phyloP scores from a whole-genome alignment of 2,329 filamentous ascomycete genomes.

The Venturia asperata region DNA sequence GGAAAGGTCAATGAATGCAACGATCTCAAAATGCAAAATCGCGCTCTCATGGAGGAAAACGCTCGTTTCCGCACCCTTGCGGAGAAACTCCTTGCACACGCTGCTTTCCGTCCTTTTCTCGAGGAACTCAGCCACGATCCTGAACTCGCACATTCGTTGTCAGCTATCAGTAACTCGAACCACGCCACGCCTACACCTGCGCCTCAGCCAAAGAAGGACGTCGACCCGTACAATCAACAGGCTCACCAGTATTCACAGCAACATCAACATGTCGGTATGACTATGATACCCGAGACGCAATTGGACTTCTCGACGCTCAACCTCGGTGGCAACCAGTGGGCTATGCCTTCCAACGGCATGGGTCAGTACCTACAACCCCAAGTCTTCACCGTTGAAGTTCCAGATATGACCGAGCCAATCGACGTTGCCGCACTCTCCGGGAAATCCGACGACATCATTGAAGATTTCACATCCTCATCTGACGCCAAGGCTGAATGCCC shows the following conservation, averaged over 20 bases:
- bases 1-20: conserved; percentile 76
- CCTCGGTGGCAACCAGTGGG: conserved; percentile 45
- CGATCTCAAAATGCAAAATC: conserved; percentile 74
- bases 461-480: conserved; percentile 28
- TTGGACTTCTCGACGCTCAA: conserved; percentile 69
- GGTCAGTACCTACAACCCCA: conserved; percentile 50
- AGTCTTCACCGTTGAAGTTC: conserved; percentile 69
- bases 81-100: conserved; percentile 57
- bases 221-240: conserved; percentile 52
- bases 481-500: conserved; percentile 45
- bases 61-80: conserved; percentile 76
- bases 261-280: conserved; percentile 61
- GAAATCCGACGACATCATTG: conserved; percentile 47
- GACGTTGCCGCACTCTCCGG: conserved; percentile 59
- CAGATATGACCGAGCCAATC: conserved; percentile 54
- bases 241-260: conserved; percentile 38
- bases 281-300: conserved; percentile 72
- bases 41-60: conserved; percentile 76
- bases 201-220: conserved; percentile 51
- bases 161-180: conserved; percentile 22
- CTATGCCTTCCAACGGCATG: conserved; percentile 44
- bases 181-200: conserved; percentile 28
- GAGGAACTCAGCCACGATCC: conserved; percentile 36
- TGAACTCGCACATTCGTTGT: conserved; percentile 26
- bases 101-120: conserved; percentile 42